Conservation (phyloP, 2,329 filamentous ascomycete species). For the Aspergillus fumigatiaffinis region DNA sequence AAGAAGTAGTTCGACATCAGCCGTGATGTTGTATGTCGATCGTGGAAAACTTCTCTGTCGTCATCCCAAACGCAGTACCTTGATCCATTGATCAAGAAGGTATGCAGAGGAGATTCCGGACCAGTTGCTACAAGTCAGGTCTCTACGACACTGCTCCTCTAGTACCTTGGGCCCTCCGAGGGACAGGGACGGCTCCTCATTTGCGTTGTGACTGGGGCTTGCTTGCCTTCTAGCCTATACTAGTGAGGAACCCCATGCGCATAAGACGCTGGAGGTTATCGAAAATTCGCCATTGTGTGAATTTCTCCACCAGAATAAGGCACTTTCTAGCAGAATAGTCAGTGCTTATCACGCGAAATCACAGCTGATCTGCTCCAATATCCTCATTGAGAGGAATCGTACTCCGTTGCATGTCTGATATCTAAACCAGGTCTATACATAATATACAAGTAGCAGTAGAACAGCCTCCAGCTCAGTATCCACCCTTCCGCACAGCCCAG, state of each 20-base stretch:
- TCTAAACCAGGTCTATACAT: background rate
- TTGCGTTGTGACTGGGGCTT: background rate
- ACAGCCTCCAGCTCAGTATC: slow-evolving; percentile 7
- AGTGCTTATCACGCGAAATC: background rate
- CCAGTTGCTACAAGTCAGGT: background rate
- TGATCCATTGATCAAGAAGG: background rate
- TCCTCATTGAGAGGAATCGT: background rate
- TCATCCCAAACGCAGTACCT: background rate
- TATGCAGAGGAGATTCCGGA: background rate
- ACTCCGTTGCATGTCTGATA: background rate
- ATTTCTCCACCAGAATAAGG: background rate
- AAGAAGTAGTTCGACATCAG: slow-evolving; percentile 5
- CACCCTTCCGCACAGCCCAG: slow-evolving; percentile 69
- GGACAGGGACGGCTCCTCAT: background rate
- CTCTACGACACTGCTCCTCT: background rate
- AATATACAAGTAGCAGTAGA: background rate
- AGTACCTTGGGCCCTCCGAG: background rate
- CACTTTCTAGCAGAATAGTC: background rate
- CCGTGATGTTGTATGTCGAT: background rate
- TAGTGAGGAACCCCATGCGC: background rate
- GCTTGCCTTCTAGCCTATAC: background rate
- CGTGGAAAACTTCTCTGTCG: background rate
- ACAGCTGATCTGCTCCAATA: background rate
- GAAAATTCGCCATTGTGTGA: background rate
- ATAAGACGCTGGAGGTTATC: background rate